Evolutionary conservation across 176 grass and related monocot species (phyloP), one percentile per base, ranked within the genome.

Genomic region (Oryza glumipatula): DNA sequence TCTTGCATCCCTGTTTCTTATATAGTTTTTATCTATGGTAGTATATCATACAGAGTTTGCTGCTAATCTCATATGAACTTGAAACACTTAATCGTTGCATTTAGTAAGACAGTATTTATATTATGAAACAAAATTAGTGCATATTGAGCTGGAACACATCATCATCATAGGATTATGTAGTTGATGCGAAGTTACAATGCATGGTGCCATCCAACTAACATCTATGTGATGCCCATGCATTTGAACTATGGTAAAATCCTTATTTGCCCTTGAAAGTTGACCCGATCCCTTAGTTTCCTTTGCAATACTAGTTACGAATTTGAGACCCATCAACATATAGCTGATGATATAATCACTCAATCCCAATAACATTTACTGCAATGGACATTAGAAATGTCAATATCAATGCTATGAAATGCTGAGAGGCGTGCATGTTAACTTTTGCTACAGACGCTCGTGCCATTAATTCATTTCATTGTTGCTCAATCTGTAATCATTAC

Each of bases 381-480:
- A 11, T 41, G n/a, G 45, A 23, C 6, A 9, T 80, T 67, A 67
- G 44, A 13, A 76, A 17, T 72, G 70, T 24, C 30, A 86, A 72
- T 7, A 78, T 38, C 61, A 74, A 39, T 32, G 52, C 35, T 85
- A 65, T 19, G 17, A 45, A 63, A 22, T 67, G 49, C 32, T 3
- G 10, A 76, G 12, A 47, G 17, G 28, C 24, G 26, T 76, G 17
- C 36, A 75, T 78, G 73, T 81, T 65, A 21, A 69, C 23, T 56
- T 85, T 17, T 70, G 4, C 2, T 58, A 21, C 47, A 26, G 21
- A 43, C 11, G 12, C 19, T 54, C 43, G 24, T 11, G 17, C 38
- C 61, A 74, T 23, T 12, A 83, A 81, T 51, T 60, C 12, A 54
- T 24, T 78, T 66, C 11, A 4, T 80, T 41, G 16, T 73, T 24